Evolutionary conservation across 1,284 basidiomycete genomes (phyloP).

Genomic region (Flammula alnicola): DNA sequence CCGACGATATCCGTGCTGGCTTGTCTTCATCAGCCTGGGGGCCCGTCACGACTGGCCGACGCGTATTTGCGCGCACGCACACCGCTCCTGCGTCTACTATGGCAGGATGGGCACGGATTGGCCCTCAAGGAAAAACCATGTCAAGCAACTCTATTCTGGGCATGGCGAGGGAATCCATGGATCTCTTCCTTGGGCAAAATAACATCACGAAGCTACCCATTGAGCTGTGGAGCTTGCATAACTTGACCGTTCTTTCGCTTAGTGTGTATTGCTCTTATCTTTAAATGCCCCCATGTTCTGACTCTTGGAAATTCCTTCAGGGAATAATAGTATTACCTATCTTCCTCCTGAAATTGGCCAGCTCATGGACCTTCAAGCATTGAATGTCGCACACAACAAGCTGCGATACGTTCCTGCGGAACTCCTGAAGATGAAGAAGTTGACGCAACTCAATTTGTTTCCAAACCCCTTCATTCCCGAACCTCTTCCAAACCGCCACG

Average conservation of each 20-base stretch:
- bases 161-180: slow-evolving; percentile 41
- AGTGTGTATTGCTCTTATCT: slow-evolving; percentile 43
- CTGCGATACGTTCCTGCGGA: slow-evolving; percentile 69
- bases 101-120: background rate
- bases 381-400: slow-evolving; percentile 67
- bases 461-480: slow-evolving; percentile 60
- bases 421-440: slow-evolving; percentile 57
- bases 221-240: slow-evolving; percentile 54
- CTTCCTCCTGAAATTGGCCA: slow-evolving; percentile 70
- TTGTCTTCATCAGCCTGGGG: slow-evolving; percentile 2
- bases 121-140: slow-evolving; percentile 16
- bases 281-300: slow-evolving; percentile 5
- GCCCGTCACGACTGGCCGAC: slow-evolving; percentile 4
- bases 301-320: slow-evolving; percentile 37
- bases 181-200: slow-evolving; percentile 54
- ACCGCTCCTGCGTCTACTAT: slow-evolving; percentile 25
- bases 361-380: slow-evolving; percentile 56
- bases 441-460: slow-evolving; percentile 45
- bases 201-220: slow-evolving; percentile 50
- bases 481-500: slow-evolving; percentile 30
- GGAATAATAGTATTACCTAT: slow-evolving; percentile 56
- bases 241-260: slow-evolving; percentile 58
- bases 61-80: slow-evolving; percentile 23
- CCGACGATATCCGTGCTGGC: slow-evolving; percentile 13
- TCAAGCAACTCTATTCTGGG: slow-evolving; percentile 23